A percentile compares a stretch with the other conserved stretches of the same genome.
Conservation (phyloP, 116 monocot genomes). For the Cymodocea nodosa region DNA sequence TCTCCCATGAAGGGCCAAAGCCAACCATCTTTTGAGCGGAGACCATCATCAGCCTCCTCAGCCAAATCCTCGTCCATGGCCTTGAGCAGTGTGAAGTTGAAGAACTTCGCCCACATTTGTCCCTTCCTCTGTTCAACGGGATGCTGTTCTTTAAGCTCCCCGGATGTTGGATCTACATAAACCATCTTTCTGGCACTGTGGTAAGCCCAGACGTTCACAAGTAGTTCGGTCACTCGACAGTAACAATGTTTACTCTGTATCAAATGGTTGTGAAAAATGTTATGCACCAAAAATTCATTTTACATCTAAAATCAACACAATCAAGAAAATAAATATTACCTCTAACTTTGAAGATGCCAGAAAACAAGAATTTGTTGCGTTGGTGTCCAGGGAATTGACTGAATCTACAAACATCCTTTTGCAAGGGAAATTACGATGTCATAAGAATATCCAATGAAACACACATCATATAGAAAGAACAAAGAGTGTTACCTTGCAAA, state of each 20-base stretch:
- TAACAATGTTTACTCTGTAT: slow-evolving; percentile 78
- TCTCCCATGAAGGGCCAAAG: slow-evolving; percentile 87
- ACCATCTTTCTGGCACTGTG: slow-evolving; percentile 84
- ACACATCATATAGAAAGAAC: neutral
- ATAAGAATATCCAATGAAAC: neutral
- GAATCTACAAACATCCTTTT: slow-evolving; percentile 83
- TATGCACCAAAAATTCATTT: neutral
- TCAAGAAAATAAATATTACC: slow-evolving; percentile 19
- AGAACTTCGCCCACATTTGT: slow-evolving; percentile 74
- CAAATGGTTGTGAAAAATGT: slow-evolving; percentile 1
- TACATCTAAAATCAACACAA: neutral
- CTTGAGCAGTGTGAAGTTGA: slow-evolving; percentile 49
- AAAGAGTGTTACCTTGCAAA: slow-evolving; percentile 58
- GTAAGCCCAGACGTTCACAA: slow-evolving; percentile 95
- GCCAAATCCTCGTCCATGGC: slow-evolving; percentile 96
- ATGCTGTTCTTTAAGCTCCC: slow-evolving; percentile 56
- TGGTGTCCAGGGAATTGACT: slow-evolving; percentile 43
- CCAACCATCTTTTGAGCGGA: slow-evolving; percentile 25
- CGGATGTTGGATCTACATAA: slow-evolving; percentile 62
- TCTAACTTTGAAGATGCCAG: slow-evolving; percentile 60
- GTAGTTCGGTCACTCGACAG: slow-evolving; percentile 57
- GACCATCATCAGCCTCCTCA: slow-evolving; percentile 64
- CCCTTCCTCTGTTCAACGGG: slow-evolving; percentile 40
- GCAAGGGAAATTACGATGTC: neutral
- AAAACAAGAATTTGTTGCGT: slow-evolving; percentile 24